Evolutionary conservation across 495 filamentous ascomycete species (phyloP).

Genomic region (Antarctomyces pellizariae): DNA sequence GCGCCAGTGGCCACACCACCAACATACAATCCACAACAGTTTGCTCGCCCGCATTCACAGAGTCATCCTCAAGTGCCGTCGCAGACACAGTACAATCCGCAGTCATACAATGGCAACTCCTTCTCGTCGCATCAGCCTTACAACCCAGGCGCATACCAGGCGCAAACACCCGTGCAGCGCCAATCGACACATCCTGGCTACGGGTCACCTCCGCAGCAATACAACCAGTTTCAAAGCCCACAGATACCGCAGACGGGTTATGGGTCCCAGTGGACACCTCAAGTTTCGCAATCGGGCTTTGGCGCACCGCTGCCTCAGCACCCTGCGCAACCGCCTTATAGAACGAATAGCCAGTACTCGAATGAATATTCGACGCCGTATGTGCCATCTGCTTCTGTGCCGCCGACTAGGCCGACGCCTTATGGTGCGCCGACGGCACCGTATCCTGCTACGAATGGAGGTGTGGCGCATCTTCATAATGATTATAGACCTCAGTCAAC

Average conservation of each 20-base stretch:
- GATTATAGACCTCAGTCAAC: constrained; percentile 6
- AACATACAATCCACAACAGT: constrained; percentile 69
- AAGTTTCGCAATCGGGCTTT: constrained; percentile 14
- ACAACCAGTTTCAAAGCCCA: constrained; percentile 5
- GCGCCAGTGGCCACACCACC: constrained; percentile 28
- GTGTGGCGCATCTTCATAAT: constrained; percentile 3
- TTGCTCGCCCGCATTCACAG: constrained; percentile 37
- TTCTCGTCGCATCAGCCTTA: constrained; percentile 33
- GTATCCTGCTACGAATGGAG: constrained; percentile 8
- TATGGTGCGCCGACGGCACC: constrained; percentile 6
- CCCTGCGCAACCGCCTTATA: constrained; percentile 15
- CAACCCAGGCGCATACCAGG: constrained; percentile 45
- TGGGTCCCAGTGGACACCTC: too few relatives aligned
- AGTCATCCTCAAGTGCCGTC: constrained; percentile 15
- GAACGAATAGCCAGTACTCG: constrained; percentile 12
- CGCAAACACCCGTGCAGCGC: constrained; percentile 11
- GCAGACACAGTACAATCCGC: constrained; percentile 22
- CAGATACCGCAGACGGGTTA: constrained; percentile 4
- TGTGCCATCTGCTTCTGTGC: constrained; percentile 4
- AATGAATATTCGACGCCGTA: constrained; percentile 9
- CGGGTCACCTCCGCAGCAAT: constrained; percentile 7
- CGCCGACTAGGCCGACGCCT: constrained; percentile 4
- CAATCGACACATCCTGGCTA: constrained; percentile 12
- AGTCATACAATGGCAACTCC: constrained; percentile 14
- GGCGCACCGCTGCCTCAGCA: constrained; percentile 15